A percentile compares a stretch with the other conserved stretches of the same genome.
phyloP scores from a whole-genome alignment of 2,329 filamentous ascomycete species.

The Fusarium liriodendri region DNA sequence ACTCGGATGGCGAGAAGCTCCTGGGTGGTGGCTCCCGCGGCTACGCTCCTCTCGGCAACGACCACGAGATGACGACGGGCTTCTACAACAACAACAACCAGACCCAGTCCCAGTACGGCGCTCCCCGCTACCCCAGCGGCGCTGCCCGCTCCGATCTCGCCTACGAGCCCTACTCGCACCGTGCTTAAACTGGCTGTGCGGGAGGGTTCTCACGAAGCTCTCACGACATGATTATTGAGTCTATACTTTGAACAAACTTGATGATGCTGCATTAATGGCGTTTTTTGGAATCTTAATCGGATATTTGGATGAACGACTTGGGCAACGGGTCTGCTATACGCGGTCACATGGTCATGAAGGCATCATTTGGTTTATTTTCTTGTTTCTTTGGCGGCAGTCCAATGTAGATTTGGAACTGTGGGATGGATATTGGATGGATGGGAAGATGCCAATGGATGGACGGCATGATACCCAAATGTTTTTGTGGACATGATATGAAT shows the following conservation, averaged over 20 bases:
- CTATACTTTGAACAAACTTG: slow-evolving; percentile 29
- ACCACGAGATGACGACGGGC: slow-evolving; percentile 51
- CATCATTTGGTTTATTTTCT: slow-evolving; percentile 1
- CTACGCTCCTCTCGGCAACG: slow-evolving; percentile 51
- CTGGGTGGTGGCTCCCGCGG: slow-evolving; percentile 54
- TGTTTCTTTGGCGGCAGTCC: slow-evolving; percentile 9
- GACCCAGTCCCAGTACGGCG: slow-evolving; percentile 47
- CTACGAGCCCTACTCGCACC: slow-evolving; percentile 74
- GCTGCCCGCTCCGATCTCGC: slow-evolving; percentile 62
- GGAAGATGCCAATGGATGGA: slow-evolving; percentile 31
- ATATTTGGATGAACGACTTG: slow-evolving; percentile 16
- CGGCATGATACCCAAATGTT: slow-evolving; percentile 40
- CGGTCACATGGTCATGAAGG: slow-evolving; percentile 24
- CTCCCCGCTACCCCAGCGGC: slow-evolving; percentile 54
- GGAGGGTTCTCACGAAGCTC: slow-evolving; percentile 4
- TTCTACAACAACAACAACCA: slow-evolving; percentile 53
- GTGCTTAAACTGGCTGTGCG: slow-evolving; percentile 40
- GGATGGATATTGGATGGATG: slow-evolving; percentile 11
- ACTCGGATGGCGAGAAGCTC: slow-evolving; percentile 63
- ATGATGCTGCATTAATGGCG: slow-evolving; percentile 45
- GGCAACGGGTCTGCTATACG: slow-evolving; percentile 9
- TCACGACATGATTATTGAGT: slow-evolving; percentile 31
- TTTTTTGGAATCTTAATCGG: slow-evolving; percentile 35
- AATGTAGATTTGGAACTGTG: slow-evolving; percentile 18
- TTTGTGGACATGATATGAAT: slow-evolving; percentile 11